phyloP scores from a whole-genome alignment of 139 green algal species.

The Chlorella sp. region DNA sequence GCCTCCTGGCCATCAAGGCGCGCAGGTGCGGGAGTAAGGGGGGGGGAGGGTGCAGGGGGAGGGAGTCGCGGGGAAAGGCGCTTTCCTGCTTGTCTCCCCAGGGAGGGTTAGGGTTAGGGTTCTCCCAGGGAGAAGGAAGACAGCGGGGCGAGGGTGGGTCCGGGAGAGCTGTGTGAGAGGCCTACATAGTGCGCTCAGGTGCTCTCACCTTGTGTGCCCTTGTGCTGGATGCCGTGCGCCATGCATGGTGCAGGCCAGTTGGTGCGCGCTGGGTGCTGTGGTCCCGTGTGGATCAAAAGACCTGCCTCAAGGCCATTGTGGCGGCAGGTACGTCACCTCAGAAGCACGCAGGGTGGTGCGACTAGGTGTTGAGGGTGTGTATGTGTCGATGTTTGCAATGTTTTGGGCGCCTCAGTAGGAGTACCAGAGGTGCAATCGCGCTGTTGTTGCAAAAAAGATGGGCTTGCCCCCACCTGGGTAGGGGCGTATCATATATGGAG shows the following conservation, averaged over 20 bases:
- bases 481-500: too few relatives aligned
- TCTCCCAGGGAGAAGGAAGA: background rate
- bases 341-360: background rate
- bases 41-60: background rate
- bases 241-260: background rate
- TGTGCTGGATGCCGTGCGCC: background rate
- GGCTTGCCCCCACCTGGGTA: background rate
- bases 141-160: background rate
- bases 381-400: too few relatives aligned
- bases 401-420: too few relatives aligned
- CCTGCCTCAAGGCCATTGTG: constrained; percentile 88
- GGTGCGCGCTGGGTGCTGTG: constrained; percentile 76
- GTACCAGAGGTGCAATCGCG: background rate
- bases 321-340: constrained; percentile 27
- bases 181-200: too few relatives aligned
- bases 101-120: too few relatives aligned
- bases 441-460: background rate
- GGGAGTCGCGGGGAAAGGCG: background rate
- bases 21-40: background rate
- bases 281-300: constrained; percentile 97
- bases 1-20: constrained; percentile 34
- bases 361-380: background rate
- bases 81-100: too few relatives aligned
- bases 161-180: background rate
- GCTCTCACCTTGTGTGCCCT: too few relatives aligned